Base-by-base conservation (phyloP, 2,329 filamentous ascomycete genomes). In the Meredithiella fracta region DNA sequence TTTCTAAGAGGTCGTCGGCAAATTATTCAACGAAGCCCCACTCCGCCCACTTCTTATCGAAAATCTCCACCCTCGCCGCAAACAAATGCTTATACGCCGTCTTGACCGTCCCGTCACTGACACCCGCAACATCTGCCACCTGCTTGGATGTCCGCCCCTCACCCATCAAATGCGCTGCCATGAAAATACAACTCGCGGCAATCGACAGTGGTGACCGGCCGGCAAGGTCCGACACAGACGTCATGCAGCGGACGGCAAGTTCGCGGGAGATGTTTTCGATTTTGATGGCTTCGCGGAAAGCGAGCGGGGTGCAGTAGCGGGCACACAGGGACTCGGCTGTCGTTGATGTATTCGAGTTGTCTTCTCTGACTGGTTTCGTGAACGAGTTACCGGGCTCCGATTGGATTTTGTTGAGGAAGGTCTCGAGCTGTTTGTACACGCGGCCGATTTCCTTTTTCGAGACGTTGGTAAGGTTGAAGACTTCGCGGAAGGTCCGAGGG, bases 371-470 rank as follows among this genome's bases (percentile, higher is more conserved):
- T 73, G 72, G 73, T 66, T 70, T 72, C n/a, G 64, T 65, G 47
- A 59, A 59, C 31, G 47, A 47, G 56, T 66, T 64, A 42, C 73
- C 75, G 63, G 80, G 76, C 56, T 78, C 72, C 61, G 83, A 82
- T 64, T 87, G 47, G 53, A 83, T 78, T 63, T 82, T 82, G 64
- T 83, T 81, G 65, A 97, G 78, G 70, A 94, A 96, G 62, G 83
- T 82, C 70, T 97, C 90, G 47, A 98, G 76, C 58, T 82, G 75
- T 73, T 98, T 98, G 78, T 96, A 98, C 23, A 91, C 91, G 58
- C 90, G 77, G 22, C 92, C 92, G 60, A 98, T 95, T 66, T 98
- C 94, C 72, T 97, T 97, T 74, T 97, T 96, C 59, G 85, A 83
- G 26, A 98, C 91, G 62, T 86, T 87, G 7, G 92, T 98, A 67